phyloP scores from a whole-genome alignment of 176 grass and related monocot genomes.

The Aegilops sharonensis region DNA sequence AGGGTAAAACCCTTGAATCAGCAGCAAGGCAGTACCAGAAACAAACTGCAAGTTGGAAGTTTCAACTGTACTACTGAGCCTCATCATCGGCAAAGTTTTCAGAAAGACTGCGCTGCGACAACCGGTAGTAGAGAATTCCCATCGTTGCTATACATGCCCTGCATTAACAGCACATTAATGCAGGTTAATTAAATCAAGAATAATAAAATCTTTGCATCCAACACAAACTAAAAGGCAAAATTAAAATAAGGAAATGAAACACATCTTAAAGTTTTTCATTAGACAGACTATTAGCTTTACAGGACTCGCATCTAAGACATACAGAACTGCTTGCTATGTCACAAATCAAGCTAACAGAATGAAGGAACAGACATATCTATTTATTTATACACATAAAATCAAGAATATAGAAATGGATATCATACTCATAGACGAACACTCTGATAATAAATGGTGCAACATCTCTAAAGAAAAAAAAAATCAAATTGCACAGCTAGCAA shows the following conservation, averaged over 20 bases:
- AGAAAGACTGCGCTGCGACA: slow-evolving; percentile 79
- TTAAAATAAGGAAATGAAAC: slow-evolving; percentile 5
- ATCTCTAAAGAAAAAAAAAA: not conserved
- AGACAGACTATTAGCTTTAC: slow-evolving; percentile 9
- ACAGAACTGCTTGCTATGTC: not conserved
- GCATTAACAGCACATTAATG: slow-evolving; percentile 32
- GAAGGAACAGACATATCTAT: not conserved
- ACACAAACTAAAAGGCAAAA: slow-evolving; percentile 4
- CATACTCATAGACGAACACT: not conserved
- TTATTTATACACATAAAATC: not conserved
- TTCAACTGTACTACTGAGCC: slow-evolving; percentile 49
- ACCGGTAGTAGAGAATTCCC: slow-evolving; percentile 89
- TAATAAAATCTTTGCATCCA: not conserved
- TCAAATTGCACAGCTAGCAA: not conserved
- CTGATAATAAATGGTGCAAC: not conserved
- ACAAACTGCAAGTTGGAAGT: slow-evolving; percentile 12
- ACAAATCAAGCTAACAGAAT: slow-evolving; percentile 6
- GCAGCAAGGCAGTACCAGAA: slow-evolving; percentile 19
- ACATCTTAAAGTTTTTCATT: not conserved
- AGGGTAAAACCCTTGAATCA: slow-evolving; percentile 38
- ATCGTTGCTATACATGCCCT: slow-evolving; percentile 98
- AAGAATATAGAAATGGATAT: not conserved
- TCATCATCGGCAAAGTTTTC: slow-evolving; percentile 69
- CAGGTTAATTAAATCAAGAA: slow-evolving; percentile 2
- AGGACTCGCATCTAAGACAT: not conserved